Conservation (phyloP, 2,329 filamentous ascomycete genomes). For the Colletotrichum acutatum region DNA sequence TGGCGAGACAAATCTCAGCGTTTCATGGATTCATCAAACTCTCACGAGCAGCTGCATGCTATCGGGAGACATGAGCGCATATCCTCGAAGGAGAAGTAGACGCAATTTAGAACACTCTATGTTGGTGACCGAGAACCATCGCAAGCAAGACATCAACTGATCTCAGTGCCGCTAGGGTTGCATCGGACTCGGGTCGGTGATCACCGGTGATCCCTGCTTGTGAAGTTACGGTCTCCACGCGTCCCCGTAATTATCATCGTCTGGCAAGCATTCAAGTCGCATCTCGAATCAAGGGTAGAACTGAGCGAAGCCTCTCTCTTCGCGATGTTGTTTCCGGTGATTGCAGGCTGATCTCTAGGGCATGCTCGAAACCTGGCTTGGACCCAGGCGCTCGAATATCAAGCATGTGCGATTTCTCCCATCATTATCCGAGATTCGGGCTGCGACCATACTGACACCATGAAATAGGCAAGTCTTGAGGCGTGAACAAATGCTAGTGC, state of each 20-base stretch:
- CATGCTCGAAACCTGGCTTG: not conserved
- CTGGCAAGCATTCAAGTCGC: not conserved
- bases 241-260: not conserved
- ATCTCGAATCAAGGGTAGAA: not conserved
- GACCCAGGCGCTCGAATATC: not conserved
- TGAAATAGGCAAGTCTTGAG: not conserved
- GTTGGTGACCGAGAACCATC: not conserved
- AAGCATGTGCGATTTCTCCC: not conserved
- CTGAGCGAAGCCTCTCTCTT: not conserved
- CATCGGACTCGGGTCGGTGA: conserved; percentile 2
- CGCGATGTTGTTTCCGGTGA: not conserved
- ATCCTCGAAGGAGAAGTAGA: not conserved
- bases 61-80: not conserved
- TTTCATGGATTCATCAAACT: not conserved
- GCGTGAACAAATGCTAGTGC: not conserved
- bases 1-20: not conserved
- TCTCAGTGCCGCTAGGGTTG: not conserved
- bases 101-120: not conserved
- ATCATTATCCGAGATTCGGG: not conserved
- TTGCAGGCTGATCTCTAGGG: not conserved
- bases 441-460: not conserved
- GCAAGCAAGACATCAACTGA: not conserved
- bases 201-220: conserved; percentile 16
- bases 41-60: not conserved
- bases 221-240: not conserved